phyloP scores from a whole-genome alignment of 805 yeast species.

The Starmerella potacharoeniae region DNA sequence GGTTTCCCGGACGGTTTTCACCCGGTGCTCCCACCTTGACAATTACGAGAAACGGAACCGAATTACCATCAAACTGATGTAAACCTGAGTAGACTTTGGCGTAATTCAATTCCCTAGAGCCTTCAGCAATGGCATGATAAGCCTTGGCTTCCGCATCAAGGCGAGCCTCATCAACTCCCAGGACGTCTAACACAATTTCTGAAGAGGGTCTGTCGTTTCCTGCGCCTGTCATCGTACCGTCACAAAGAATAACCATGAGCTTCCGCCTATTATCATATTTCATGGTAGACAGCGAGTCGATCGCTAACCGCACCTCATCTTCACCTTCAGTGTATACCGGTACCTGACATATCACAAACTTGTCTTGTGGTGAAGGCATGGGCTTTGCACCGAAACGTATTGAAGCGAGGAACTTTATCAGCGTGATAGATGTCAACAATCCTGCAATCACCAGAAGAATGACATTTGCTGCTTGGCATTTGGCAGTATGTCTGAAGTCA shows the following conservation, averaged over 20 bases:
- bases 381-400: conserved; percentile 31
- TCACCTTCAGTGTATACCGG: conserved; percentile 48
- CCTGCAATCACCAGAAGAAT: conserved; percentile 32
- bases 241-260: conserved; percentile 45
- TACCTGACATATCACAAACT: conserved; percentile 34
- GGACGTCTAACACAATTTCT: conserved; percentile 38
- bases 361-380: conserved; percentile 31
- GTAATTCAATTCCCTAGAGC: conserved; percentile 46
- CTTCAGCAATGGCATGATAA: conserved; percentile 51
- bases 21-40: conserved; percentile 48
- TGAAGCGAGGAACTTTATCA: conserved; percentile 33
- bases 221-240: conserved; percentile 49
- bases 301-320: conserved; percentile 42
- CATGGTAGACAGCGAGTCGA: conserved; percentile 47
- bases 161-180: conserved; percentile 38
- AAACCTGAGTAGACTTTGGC: conserved; percentile 55
- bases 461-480: conserved; percentile 33
- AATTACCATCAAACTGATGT: conserved; percentile 43
- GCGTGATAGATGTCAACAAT: conserved; percentile 30
- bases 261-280: conserved; percentile 48
- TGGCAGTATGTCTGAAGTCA: conserved; percentile 32
- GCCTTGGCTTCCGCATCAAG: conserved; percentile 37
- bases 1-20: conserved; percentile 47
- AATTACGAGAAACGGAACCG: conserved; percentile 43
- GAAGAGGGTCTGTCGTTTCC: conserved; percentile 51